Evolutionary conservation across 257 asterid genomes (phyloP), one percentile per base, ranked within the genome.

Genomic region (Ajuga chamaepitys): DNA sequence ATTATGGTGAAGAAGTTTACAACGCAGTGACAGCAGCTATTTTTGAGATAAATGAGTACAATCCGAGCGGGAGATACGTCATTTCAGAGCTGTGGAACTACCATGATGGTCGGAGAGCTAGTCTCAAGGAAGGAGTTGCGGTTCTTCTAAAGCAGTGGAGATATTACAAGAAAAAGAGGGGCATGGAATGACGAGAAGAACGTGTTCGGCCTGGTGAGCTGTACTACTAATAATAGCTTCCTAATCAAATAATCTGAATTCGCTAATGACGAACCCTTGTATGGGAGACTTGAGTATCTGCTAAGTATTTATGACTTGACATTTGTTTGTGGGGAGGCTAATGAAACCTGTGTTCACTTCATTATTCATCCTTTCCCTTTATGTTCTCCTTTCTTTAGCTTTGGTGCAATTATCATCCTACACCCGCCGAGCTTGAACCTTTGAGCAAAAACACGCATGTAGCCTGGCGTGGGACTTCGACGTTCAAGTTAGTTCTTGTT

Each of bases 11-110:
- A 2, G 82, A 78, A 48, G 87, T 81, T 1, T 75, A 67, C 77
- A 81, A 82, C 56, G 90, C 93, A 7, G 96, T 89, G 68, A 75
- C 73, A n/a, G 62, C 73, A 44, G 86, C 95, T 37, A 65, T 81
- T 65, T 38, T 24, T 0, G 96, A 89, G 87, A 68, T 86, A 56
- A 78, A 78, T 5, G 96, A 89, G 32, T 83, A 86, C 76, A 89
- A 89, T 62, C 91, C 95, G 1, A 87, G 95, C 70, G 95, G 91
- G 58, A 66, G 84, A 47, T 82, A 83, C 22, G 24, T 82, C 10
- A 75, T 74, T 58, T 69, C 89, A 0, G 97, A 89, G 71, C 75
- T 89, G 21, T 87, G 97, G 97, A 87, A 83, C 84, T 87, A 85
- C 24, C 17, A 46, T 0, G 86, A 80, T 2, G 82, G 79, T 12